phyloP scores from a whole-genome alignment of 1,284 basidiomycete genomes.

The Neonothopanus nambi region DNA sequence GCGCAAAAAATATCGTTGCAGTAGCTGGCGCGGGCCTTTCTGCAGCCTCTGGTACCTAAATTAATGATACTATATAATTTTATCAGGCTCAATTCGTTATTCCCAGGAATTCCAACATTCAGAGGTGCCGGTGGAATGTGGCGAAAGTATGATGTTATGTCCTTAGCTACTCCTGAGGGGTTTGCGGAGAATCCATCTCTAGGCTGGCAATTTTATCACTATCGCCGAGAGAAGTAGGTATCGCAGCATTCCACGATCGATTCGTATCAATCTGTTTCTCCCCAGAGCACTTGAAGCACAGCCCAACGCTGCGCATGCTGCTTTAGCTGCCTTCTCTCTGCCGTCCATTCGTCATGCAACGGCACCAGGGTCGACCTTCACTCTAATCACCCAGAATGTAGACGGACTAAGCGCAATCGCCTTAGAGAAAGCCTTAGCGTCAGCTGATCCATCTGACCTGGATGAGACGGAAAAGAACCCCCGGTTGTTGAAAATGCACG shows the following conservation, averaged over 20 bases:
- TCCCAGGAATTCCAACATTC: conserved; percentile 63
- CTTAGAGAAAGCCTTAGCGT: conserved; percentile 8
- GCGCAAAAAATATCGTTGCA: conserved; percentile 51
- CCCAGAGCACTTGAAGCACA: conserved; percentile 45
- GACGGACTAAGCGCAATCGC: conserved; percentile 45
- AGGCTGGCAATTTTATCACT: conserved; percentile 74
- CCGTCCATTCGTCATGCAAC: conserved; percentile 36
- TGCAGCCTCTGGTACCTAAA: conserved; percentile 64
- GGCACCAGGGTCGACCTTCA: conserved; percentile 46
- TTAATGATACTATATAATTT: conserved; percentile 12
- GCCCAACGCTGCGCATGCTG: conserved; percentile 59
- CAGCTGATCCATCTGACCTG: neutral
- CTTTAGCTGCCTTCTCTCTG: conserved; percentile 49
- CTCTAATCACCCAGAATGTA: conserved; percentile 68
- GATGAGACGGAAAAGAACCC: conserved; percentile 10
- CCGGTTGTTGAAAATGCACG: conserved; percentile 66
- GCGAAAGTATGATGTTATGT: conserved; percentile 56
- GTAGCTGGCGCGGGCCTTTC: conserved; percentile 67
- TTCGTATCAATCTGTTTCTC: neutral
- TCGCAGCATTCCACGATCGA: neutral
- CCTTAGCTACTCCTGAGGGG: conserved; percentile 58
- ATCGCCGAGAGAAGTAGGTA: conserved; percentile 54
- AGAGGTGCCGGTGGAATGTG: conserved; percentile 62
- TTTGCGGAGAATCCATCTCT: conserved; percentile 53
- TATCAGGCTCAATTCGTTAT: conserved; percentile 8